A percentile compares a stretch with the other conserved stretches of the same genome.
phyloP scores from a whole-genome alignment of 2,329 filamentous ascomycete genomes.

The Decorospora gaudefroyi region DNA sequence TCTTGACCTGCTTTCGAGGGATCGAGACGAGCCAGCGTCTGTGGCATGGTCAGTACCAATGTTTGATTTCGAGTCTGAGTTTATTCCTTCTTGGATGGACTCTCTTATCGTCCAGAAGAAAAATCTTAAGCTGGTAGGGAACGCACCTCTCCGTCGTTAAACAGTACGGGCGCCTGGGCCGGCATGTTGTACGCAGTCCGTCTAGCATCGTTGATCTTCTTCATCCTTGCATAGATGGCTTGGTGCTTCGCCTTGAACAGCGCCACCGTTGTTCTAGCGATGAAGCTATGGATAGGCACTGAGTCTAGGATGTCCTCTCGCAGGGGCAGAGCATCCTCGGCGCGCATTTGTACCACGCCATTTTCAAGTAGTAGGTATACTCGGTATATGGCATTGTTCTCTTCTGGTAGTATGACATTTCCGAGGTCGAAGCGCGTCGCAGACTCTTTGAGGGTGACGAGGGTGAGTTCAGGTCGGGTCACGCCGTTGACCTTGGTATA shows the following conservation, averaged over 20 bases:
- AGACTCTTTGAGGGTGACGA: conserved; percentile 28
- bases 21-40: conserved; percentile 26
- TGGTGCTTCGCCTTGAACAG: conserved; percentile 37
- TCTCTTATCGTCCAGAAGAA: no score
- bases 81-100: no score
- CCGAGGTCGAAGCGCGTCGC: conserved; percentile 36
- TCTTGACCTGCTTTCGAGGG: conserved; percentile 6
- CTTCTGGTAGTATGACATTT: conserved; percentile 33
- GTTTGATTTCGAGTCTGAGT: no score
- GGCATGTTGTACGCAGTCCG: conserved; percentile 25
- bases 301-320: conserved; percentile 24
- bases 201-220: conserved; percentile 33
- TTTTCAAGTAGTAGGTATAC: conserved; percentile 26
- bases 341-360: conserved; percentile 26
- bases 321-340: conserved; percentile 23
- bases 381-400: conserved; percentile 16
- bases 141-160: conserved; percentile 34
- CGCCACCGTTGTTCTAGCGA: conserved; percentile 27
- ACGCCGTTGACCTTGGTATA: conserved; percentile 31
- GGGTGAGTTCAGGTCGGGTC: conserved; percentile 25
- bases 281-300: conserved; percentile 30
- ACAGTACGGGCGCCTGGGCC: conserved; percentile 13
- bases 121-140: no score
- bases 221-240: conserved; percentile 24
- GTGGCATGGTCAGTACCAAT: not conserved